phyloP scores from a whole-genome alignment of 192 early-diverging fungal species.

The Backusella luteola region DNA sequence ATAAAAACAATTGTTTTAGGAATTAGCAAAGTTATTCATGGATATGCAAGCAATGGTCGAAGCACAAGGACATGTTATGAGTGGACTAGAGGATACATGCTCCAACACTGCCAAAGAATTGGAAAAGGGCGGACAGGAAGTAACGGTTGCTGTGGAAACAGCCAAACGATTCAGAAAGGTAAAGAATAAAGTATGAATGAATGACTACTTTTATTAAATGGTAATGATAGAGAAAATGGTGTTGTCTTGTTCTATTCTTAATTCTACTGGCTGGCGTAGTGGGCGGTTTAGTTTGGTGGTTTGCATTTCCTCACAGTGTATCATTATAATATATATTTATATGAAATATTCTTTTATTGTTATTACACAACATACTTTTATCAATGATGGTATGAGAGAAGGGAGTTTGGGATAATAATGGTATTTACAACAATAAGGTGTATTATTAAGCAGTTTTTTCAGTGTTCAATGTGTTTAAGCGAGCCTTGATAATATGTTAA shows the following conservation, averaged over 20 bases:
- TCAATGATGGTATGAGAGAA: neutral
- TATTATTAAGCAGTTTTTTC: constrained; percentile 9
- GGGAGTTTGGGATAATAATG: neutral
- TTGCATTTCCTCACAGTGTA: constrained; percentile 15
- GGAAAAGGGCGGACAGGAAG: constrained; percentile 17
- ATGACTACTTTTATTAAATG: neutral
- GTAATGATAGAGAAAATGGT: constrained; percentile 33
- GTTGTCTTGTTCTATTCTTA: constrained; percentile 20
- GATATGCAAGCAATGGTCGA: constrained; percentile 82
- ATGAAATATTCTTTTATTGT: neutral
- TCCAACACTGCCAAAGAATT: constrained; percentile 21
- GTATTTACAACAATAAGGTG: neutral
- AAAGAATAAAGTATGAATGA: neutral
- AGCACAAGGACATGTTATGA: constrained; percentile 67
- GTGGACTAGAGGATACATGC: constrained; percentile 64
- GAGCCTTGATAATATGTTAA: neutral
- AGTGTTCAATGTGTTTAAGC: neutral
- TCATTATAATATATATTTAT: neutral
- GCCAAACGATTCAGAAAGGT: constrained; percentile 16
- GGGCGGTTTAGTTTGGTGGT: constrained; percentile 30
- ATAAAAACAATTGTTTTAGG: constrained; percentile 35
- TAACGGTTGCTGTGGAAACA: constrained; percentile 18
- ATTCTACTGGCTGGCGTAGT: constrained; percentile 20
- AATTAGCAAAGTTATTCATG: constrained; percentile 80
- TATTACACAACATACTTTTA: neutral